Base-by-base conservation (phyloP, 148 eudicot genomes). In the Camellia granthamiana region DNA sequence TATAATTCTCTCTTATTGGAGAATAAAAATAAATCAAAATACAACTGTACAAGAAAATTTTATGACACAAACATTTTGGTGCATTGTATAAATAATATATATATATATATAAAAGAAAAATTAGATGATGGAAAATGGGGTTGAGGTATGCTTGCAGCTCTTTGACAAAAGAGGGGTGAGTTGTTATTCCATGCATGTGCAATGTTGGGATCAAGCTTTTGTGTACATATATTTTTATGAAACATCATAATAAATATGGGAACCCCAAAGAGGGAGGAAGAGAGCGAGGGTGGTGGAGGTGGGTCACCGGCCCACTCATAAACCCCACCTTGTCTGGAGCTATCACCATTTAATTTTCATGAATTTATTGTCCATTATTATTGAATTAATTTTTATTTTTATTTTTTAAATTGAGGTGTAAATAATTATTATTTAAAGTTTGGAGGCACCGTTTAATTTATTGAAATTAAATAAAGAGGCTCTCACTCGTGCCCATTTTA, bases 271-370 rank as follows among this genome's bases (percentile, higher is more conserved):
- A 30, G 1, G 38, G 38, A 30, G 38, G 1, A 1, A 30, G 38
- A 30, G 38, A 30, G 38, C 1, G 38, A 30, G 38, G 38, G 23
- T 1, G 63, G 47, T 4, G 23, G 55, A 15, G 69, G 78, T 76
- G 68, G 66, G 69, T 15, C 78, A 60, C 78, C 78, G 78, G 78
- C 78, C 77, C 43, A 55, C 58, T 5, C 12, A 74, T 30, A 42
- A 30, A 55, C n/a, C 41, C 60, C 76, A n/a, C 42, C 60, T 14
- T 51, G 44, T 30, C 12, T 52, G 52, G 7, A 51, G 60, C 76
- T 49, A 72, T 49, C 44, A 30, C 59, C n/a, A 74, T 75, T 75
- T 75, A 59, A 55, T 75, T 13, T 75, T 75, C 13, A 49, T 41
- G 59, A 30, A 58, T 67, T 67, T 67, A 67, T 67, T 38, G 52